Conservation (phyloP, 345 rosid species). For the Erodium maritimum region DNA sequence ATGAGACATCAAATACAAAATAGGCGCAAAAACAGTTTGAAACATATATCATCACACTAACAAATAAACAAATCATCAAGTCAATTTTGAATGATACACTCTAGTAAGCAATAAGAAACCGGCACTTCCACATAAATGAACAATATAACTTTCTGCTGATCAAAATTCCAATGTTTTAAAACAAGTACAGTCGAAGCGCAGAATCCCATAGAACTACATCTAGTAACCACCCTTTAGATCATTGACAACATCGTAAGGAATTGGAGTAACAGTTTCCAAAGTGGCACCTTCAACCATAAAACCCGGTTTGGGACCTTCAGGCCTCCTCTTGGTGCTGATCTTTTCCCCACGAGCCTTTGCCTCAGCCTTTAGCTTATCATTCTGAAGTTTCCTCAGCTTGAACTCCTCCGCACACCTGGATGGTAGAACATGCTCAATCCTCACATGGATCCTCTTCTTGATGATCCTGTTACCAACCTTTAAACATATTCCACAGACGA, state of each 20-base stretch:
- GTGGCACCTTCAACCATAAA: constrained; percentile 64
- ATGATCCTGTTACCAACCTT: constrained; percentile 55
- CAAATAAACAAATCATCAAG: too few species aligned
- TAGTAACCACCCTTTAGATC: constrained; percentile 76
- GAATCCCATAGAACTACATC: not conserved
- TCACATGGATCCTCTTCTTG: constrained; percentile 61
- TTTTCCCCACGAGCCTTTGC: constrained; percentile 51
- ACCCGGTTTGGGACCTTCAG: constrained; percentile 61
- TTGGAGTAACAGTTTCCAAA: constrained; percentile 60
- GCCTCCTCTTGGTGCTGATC: constrained; percentile 68
- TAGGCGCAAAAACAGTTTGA: too few species aligned
- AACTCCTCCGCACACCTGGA: constrained; percentile 64
- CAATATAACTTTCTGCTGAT: not conserved
- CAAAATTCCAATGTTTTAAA: not conserved
- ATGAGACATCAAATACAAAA: too few species aligned
- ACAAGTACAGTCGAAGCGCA: not conserved
- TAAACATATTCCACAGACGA: not conserved
- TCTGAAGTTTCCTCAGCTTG: constrained; percentile 42
- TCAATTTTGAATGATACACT: too few species aligned
- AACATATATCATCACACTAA: not conserved
- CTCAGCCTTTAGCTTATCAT: constrained; percentile 53
- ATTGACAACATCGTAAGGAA: constrained; percentile 66
- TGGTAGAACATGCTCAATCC: constrained; percentile 54
- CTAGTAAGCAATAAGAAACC: not conserved
- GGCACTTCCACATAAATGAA: not conserved